Base-by-base conservation (phyloP, 345 rosid species). In the Rhizophora mangle region DNA sequence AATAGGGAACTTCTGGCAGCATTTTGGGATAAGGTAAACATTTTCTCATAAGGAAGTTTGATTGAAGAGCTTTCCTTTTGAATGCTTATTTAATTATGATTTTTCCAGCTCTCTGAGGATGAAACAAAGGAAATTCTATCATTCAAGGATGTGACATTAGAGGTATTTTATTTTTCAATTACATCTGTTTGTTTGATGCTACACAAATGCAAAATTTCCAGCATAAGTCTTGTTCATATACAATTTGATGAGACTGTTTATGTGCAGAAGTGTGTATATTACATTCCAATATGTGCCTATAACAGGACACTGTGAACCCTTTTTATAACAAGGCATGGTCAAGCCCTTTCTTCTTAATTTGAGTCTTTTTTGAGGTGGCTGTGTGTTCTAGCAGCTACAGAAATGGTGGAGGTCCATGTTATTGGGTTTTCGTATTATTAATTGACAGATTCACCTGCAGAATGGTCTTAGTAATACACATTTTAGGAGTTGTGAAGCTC, bases 21-120 rank as follows among this genome's bases (percentile, higher is more conserved):
- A 75, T 95, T 92, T 74, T 95, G 97, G 99, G 89, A 92, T 69
- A 87, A 86, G 93, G 99, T 91, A 74, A 69, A 43, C 6, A 52
- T 29, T 7, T 52, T 43, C 36, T 43, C 49, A 30, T 39, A 21
- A 18, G 43, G 37, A 43, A 27, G 54, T 73, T 69, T 60, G 62
- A 47, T 58, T 30, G 30, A 37, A 54, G 59, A 32, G 46, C 24
- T 49, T 36, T 36, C 63, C 20, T 30, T 71, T 63, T 68, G 26
- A 20, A 29, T 80, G 68, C 63, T 82, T 59, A 76, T 53, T 51
- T 67, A 68, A 59, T 52, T 62, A 36, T 74, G 72, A 56, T 68
- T 36, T 72, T 54, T 80, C 64, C 91, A 95, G 99, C 91, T 90
- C 53, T 82, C 96, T 60, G 78, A 53, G 63, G 91, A 82, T 60